Evolutionary conservation across 139 green algal species (phyloP).

Genomic region (Coelastrella sp.): DNA sequence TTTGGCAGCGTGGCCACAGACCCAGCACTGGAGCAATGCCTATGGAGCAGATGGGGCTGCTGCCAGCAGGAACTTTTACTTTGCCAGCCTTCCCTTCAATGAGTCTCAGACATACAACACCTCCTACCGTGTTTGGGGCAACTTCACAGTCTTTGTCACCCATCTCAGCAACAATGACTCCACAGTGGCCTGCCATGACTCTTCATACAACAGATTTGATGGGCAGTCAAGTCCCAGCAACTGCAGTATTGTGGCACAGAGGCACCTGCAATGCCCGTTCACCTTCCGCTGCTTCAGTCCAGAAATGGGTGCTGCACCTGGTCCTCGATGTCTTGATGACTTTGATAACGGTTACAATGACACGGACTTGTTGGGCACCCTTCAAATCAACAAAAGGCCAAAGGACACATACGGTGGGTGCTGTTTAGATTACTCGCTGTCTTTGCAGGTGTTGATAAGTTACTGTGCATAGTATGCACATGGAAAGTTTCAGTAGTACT

Average conservation of each 20-base stretch:
- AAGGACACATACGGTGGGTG: neutral
- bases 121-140: slow-evolving; percentile 10
- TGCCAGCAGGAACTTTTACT: slow-evolving; percentile 10
- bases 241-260: neutral
- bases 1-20: neutral
- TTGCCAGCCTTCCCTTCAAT: neutral
- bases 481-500: no score
- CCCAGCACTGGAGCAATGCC: neutral
- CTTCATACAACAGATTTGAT: neutral
- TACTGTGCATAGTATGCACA: no score
- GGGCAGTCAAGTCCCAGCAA: neutral
- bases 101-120: slow-evolving; percentile 1
- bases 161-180: slow-evolving; percentile 31
- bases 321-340: slow-evolving; percentile 5
- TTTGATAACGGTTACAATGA: slow-evolving; percentile 16
- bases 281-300: slow-evolving; percentile 31
- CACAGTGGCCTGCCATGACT: neutral
- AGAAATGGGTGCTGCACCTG: neutral
- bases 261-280: slow-evolving; percentile 32
- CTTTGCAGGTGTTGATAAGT: no score
- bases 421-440: no score
- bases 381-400: neutral
- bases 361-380: neutral
- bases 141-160: slow-evolving; percentile 14
- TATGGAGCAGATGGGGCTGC: neutral